Base-by-base conservation (phyloP, 805 yeast genomes). In the Suhomyces pyralidae region DNA sequence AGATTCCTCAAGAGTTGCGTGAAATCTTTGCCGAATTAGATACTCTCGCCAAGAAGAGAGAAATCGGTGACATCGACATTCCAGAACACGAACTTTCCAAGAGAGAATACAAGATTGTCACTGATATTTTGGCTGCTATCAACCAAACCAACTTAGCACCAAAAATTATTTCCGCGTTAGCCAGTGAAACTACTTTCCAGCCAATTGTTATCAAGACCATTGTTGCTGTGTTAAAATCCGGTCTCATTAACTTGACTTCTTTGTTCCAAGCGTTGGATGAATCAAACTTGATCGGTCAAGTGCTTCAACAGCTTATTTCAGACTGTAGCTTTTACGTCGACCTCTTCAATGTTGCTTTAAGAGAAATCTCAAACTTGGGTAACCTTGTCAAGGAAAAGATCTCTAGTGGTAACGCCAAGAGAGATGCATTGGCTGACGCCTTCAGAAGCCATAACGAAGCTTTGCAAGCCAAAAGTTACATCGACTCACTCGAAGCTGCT, bases 71-170 rank as follows among this genome's bases (percentile, higher is more conserved):
- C 14, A 4, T 38, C 3, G 42, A 38, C 7, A 17, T 38, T 6
- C 24, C 24, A 19, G 42, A 38, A 19, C 24, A 9, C 42, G 69
- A 63, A 36, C 58, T 74, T 32, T 50, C 61, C 45, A 69, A 68
- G 49, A 64, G 78, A 63, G 78, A 74, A 49, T 71, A 71, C 54
- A 59, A 64, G 40, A 68, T 74, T 52, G 78, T 74, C 30, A 74
- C 79, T 47, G 62, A 69, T 45, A 72, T 74, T 5, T 73, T 74
- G 56, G 56, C 67, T 6, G 69, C 73, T 25, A 60, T 74, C 25
- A 68, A 73, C 50, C 65, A 70, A 51, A 64, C 78, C 19, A 58
- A 68, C 20, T 61, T 72, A 48, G 71, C 76, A 20, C 77, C 77
- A 34, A 55, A 55, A 19, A 64, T 74, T 42, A 54, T 74, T 44